These are phyloP conservation scores for Beauveria sp. DNA, from an alignment of 2,329 filamentous ascomycete species.

Conservation along the genomic window DNA sequence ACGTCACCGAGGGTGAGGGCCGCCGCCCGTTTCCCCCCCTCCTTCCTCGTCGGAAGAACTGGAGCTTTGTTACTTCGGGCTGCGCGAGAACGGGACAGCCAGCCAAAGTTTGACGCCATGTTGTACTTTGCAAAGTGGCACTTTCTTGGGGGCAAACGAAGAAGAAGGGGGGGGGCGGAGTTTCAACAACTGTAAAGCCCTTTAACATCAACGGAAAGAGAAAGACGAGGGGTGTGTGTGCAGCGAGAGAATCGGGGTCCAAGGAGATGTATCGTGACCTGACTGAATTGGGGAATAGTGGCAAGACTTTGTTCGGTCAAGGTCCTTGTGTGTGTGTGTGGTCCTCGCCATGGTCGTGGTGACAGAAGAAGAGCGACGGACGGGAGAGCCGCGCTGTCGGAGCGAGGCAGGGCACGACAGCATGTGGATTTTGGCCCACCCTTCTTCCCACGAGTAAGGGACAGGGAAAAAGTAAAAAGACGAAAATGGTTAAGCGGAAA, in stretches of 20 bases:
- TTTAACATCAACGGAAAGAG: too few relatives aligned
- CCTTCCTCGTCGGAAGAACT: background rate
- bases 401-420: background rate
- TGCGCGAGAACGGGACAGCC: background rate
- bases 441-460: background rate
- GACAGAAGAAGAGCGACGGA: background rate
- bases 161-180: background rate
- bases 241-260: background rate
- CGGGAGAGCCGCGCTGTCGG: constrained; percentile 8
- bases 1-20: constrained; percentile 8
- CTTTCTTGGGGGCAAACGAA: background rate
- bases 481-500: background rate
- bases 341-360: background rate
- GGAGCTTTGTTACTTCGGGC: background rate
- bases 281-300: background rate
- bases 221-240: background rate
- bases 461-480: background rate
- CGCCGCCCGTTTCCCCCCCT: constrained; percentile 1
- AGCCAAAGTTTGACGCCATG: background rate
- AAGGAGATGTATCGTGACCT: background rate
- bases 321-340: too few relatives aligned
- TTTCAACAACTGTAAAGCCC: too few relatives aligned
- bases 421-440: background rate
- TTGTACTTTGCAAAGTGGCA: background rate
- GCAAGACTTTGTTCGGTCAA: background rate